phyloP scores from a whole-genome alignment of 768 basidiomycete species.

The Pluteus cervinus region DNA sequence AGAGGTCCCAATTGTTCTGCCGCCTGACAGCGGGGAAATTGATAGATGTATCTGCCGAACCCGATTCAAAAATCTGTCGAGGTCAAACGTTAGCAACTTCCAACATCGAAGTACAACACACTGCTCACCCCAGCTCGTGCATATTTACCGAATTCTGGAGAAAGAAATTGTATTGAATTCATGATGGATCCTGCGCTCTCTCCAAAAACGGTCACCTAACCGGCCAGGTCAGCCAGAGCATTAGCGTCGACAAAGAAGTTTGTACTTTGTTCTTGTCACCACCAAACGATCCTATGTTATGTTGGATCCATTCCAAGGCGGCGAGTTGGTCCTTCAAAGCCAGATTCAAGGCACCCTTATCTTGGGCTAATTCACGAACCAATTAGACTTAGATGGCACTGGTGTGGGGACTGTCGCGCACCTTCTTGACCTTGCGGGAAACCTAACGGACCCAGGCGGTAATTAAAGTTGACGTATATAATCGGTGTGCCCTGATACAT shows the following conservation, averaged over 20 bases:
- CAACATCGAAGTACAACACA: not conserved
- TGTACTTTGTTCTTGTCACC: conserved; percentile 44
- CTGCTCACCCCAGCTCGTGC: conserved; percentile 25
- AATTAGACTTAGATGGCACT: not conserved
- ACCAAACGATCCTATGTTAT: conserved; percentile 49
- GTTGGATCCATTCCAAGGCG: conserved; percentile 44
- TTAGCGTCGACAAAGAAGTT: not conserved
- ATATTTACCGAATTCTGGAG: conserved; percentile 18
- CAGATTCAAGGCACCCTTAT: conserved; percentile 28
- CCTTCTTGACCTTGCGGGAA: conserved; percentile 32
- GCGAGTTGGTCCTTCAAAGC: conserved; percentile 33
- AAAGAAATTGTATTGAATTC: conserved; percentile 29
- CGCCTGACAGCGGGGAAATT: conserved; percentile 20
- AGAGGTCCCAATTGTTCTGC: conserved; percentile 22
- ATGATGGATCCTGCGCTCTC: conserved; percentile 44
- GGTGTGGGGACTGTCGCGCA: not conserved
- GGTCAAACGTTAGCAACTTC: not conserved
- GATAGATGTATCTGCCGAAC: conserved; percentile 26
- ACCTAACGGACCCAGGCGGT: conserved; percentile 43
- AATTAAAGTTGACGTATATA: conserved; percentile 42
- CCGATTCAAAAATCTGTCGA: conserved; percentile 38
- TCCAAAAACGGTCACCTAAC: conserved; percentile 39
- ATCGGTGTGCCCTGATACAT: conserved; percentile 28
- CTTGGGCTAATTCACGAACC: conserved; percentile 21
- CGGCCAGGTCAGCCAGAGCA: not conserved